Conservation (phyloP, 306 rosid species). For the Cucurbita pepo region DNA sequence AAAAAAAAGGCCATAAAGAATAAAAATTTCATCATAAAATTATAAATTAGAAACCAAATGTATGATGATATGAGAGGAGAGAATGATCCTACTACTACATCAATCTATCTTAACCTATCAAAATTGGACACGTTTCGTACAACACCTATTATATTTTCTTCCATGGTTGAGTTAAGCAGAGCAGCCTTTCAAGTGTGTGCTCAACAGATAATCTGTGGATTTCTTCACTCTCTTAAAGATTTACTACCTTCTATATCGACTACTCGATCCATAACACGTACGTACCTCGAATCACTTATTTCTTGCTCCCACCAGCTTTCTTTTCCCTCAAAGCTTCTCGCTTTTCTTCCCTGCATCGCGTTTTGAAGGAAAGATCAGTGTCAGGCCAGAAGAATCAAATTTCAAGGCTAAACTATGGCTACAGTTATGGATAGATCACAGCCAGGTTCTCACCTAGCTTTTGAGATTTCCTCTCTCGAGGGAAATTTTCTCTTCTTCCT, state of each 20-base stretch:
- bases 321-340: slow-evolving; percentile 39
- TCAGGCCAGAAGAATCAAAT: background rate
- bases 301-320: slow-evolving; percentile 9
- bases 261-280: background rate
- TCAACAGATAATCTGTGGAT: background rate
- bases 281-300: background rate
- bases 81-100: background rate
- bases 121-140: background rate
- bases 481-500: slow-evolving; percentile 40
- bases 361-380: background rate
- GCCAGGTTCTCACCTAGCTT: slow-evolving; percentile 35
- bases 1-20: background rate
- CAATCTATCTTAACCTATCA: background rate
- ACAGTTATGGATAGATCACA: background rate
- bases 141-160: background rate
- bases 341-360: slow-evolving; percentile 64
- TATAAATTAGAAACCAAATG: background rate
- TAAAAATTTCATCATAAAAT: background rate
- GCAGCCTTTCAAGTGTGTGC: background rate
- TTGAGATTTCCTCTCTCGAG: slow-evolving; percentile 52
- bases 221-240: background rate
- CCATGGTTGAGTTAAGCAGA: background rate
- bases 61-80: background rate
- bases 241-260: background rate
- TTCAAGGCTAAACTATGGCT: background rate